Percentiles rank a stretch among this genome's conserved stretches.
Conservation (phyloP, 208 protist genomes). For the Cochliopodium minus region DNA sequence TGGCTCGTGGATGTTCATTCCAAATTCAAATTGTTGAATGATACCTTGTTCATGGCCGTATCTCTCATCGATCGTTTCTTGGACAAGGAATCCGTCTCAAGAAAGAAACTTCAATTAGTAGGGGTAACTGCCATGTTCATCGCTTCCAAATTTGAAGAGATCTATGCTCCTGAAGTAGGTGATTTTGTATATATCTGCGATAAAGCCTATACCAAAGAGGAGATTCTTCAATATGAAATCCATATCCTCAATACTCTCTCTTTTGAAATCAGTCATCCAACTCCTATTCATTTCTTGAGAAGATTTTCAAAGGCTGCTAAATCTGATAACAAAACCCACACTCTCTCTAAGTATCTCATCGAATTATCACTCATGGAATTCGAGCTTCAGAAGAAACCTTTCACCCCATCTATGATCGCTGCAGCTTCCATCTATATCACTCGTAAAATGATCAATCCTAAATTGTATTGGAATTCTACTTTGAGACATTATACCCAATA, state of each 20-base stretch:
- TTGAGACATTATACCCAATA: no score
- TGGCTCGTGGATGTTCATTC: constrained; percentile 83
- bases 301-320: constrained; percentile 42
- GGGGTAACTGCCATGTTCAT: constrained; percentile 60
- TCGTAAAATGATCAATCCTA: no score
- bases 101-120: constrained; percentile 52
- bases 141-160: constrained; percentile 66
- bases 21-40: constrained; percentile 73
- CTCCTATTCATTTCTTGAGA: constrained; percentile 53
- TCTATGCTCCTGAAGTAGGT: constrained; percentile 59
- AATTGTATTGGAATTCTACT: no score
- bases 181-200: constrained; percentile 71
- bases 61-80: constrained; percentile 83
- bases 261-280: constrained; percentile 55
- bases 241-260: constrained; percentile 14
- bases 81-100: constrained; percentile 13
- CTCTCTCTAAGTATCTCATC: neutral
- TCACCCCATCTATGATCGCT: constrained; percentile 68
- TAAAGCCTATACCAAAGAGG: constrained; percentile 51
- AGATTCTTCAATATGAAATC: constrained; percentile 38
- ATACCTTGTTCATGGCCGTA: constrained; percentile 84
- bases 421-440: constrained; percentile 66
- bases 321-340: neutral
- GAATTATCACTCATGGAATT: constrained; percentile 30
- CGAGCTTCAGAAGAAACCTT: constrained; percentile 57